Percentiles rank a stretch among this genome's conserved stretches.
These are phyloP conservation scores for Hirschfeldia incana DNA, from an alignment of 345 rosid species.

Conservation along the genomic window DNA sequence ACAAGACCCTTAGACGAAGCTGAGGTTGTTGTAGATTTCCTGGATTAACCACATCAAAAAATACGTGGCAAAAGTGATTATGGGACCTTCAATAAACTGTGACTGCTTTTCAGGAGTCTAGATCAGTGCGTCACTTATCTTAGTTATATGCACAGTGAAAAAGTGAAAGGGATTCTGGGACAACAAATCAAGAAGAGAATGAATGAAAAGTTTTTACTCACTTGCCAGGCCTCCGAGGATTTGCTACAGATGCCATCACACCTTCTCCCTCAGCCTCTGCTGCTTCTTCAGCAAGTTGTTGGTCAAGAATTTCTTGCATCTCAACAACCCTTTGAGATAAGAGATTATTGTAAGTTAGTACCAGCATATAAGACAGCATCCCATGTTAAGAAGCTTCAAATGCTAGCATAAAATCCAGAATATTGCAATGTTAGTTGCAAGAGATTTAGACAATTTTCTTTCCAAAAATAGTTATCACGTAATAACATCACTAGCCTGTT, in stretches of 20 bases:
- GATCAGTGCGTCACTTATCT: not conserved
- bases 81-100: not conserved
- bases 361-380: conserved; percentile 16
- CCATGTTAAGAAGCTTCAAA: conserved; percentile 6
- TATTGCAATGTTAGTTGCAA: conserved; percentile 1
- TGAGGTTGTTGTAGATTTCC: conserved; percentile 58
- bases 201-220: conserved; percentile 35
- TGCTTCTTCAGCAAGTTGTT: conserved; percentile 97
- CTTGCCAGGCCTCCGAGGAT: conserved; percentile 91
- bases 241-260: conserved; percentile 85
- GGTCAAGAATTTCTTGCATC: conserved; percentile 99
- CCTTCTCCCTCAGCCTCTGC: conserved; percentile 99
- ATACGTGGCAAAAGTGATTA: conserved; percentile 6
- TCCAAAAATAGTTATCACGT: not conserved
- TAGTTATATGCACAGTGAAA: conserved; percentile 1
- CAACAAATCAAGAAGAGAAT: conserved; percentile 17
- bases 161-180: conserved; percentile 12
- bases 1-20: conserved; percentile 62
- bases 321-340: conserved; percentile 81
- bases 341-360: conserved; percentile 20
- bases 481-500: conserved; percentile 1
- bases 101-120: conserved; percentile 11
- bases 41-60: conserved; percentile 38
- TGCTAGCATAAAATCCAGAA: conserved; percentile 6
- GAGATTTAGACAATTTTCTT: not conserved